Evolutionary conservation across 768 basidiomycete genomes (phyloP), one percentile per base, ranked within the genome.

Genomic region (Cystobasidium onofrii): DNA sequence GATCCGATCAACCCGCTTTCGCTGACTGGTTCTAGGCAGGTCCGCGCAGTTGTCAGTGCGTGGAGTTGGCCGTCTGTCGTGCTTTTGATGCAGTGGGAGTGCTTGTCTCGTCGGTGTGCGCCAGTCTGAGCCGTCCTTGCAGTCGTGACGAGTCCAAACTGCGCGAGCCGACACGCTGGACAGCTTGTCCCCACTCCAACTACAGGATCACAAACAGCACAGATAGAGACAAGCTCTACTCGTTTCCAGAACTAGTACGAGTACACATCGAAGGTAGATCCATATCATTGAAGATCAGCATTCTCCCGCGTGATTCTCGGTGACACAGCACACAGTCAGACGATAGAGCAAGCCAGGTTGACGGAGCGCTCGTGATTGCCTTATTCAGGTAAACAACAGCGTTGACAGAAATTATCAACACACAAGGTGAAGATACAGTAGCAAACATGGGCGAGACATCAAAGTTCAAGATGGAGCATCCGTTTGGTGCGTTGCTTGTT

Each of bases 401-500:
- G 2, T 1, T 12, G 27, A 60, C 63, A 4, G 33, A 10, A 20
- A 7, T 6, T n/a, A 39, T 27, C n/a, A n/a, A 63, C 13, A 7
- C 25, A 15, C 61, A 20, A 39, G n/a, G 29, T 7, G 3, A 39
- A 9, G 31, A 6, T 13, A 31, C 27, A 39, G 29, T 27, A 39
- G 63, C 63, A 64, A 36, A 31, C 34, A 46, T 46, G 43, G 63
- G 36, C 34, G 63, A 39, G 90, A 87, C 90, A 83, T 92, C 91
- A 80, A 93, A 93, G 84, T 94, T 94, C 85, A 94, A 93, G 88
- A 95, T 97, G 83, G 95, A 98, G 84, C 95, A 99, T 83, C 92
- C 92, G 75, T 98, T 97, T 81, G 95, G 95, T 95, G 65, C 79
- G 88, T 84, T 50, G 62, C 79, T 77, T 64, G 69, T 75, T 75